phyloP scores from a whole-genome alignment of 257 asterid genomes.

The Verbascum thapsus region DNA sequence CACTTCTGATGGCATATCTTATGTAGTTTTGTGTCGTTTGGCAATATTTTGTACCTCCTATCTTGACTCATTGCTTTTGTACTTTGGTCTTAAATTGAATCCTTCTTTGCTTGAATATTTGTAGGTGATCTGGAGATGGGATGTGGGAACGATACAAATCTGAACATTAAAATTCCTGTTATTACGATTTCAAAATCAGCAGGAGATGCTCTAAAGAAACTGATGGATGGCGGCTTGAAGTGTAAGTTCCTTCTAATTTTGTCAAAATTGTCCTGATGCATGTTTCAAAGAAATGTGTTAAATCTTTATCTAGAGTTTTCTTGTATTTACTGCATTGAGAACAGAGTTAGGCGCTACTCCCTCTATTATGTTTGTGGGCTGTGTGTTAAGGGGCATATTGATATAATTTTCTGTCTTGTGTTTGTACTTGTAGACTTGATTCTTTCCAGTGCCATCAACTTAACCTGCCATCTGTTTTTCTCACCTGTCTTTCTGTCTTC shows the following conservation, averaged over 20 bases:
- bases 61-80: conserved; percentile 14
- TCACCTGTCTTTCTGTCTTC: conserved; percentile 16
- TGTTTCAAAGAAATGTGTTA: conserved; percentile 24
- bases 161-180: conserved; percentile 74
- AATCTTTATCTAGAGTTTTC: conserved; percentile 13
- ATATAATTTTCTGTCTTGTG: neutral
- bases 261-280: conserved; percentile 22
- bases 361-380: conserved; percentile 17
- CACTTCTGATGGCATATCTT: conserved; percentile 33
- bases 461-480: conserved; percentile 1
- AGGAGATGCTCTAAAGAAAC: conserved; percentile 69
- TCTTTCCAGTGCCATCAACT: conserved; percentile 16
- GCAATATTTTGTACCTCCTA: conserved; percentile 24
- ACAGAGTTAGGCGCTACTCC: conserved; percentile 15
- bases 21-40: conserved; percentile 19
- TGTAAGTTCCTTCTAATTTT: conserved; percentile 47
- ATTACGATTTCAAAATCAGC: conserved; percentile 70
- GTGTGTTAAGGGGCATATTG: conserved; percentile 10
- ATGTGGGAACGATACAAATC: conserved; percentile 61
- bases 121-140: conserved; percentile 82
- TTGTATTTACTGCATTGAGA: conserved; percentile 16
- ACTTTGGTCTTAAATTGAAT: conserved; percentile 27
- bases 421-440: conserved; percentile 17
- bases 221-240: conserved; percentile 50
- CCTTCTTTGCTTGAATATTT: conserved; percentile 38